Evolutionary conservation across 139 green algal species (phyloP).

Genomic region (Closterium sp.): DNA sequence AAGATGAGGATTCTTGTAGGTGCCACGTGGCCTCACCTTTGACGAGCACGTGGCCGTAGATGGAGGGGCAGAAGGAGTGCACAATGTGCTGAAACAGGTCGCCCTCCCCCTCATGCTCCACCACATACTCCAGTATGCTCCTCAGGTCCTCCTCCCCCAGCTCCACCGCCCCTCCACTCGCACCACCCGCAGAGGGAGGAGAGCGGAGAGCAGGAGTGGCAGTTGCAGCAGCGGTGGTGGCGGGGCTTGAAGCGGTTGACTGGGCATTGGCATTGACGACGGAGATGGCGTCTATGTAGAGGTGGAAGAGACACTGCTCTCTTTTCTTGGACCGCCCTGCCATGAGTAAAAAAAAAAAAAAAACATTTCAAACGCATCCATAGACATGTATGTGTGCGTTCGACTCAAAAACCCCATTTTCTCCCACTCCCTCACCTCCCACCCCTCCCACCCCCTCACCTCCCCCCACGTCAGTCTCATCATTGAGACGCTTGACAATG

Average conservation of each 20-base stretch:
- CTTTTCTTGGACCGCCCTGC: background rate
- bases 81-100: background rate
- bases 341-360: background rate
- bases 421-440: too few relatives aligned
- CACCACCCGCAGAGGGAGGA: background rate
- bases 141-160: background rate
- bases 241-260: background rate
- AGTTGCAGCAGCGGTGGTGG: background rate
- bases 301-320: too few relatives aligned
- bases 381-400: background rate
- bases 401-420: too few relatives aligned
- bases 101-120: background rate
- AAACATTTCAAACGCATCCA: background rate
- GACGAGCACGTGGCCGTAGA: background rate
- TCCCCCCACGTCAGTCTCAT: too few relatives aligned
- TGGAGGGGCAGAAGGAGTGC: background rate
- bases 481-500: too few relatives aligned
- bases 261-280: background rate
- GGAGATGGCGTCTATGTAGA: too few relatives aligned
- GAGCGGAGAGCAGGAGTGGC: background rate
- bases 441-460: constrained; percentile 55
- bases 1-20: too few relatives aligned
- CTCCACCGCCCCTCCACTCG: background rate
- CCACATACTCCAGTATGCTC: background rate
- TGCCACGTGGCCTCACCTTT: too few relatives aligned